Percentiles rank a stretch among this genome's conserved stretches.
Conservation (phyloP, 306 rosid genomes). For the Lathyrus aphaca region DNA sequence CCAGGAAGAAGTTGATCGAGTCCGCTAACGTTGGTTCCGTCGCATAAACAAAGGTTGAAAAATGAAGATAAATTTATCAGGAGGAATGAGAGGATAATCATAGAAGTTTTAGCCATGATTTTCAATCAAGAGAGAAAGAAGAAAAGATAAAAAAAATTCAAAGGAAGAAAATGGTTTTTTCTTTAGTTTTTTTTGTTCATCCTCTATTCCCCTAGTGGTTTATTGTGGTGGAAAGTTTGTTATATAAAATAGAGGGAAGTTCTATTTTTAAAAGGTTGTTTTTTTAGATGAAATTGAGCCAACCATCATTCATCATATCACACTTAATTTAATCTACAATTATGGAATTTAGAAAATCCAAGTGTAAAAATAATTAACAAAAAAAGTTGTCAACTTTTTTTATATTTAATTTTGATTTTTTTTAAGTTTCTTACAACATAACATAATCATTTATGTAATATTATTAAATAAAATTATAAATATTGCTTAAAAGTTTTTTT, state of each 20-base stretch:
- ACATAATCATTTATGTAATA: too few species aligned
- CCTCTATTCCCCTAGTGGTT: conserved; percentile 9
- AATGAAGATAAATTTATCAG: conserved; percentile 27
- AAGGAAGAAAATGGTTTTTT: not conserved
- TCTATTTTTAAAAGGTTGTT: conserved; percentile 45
- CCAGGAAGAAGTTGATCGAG: conserved; percentile 11
- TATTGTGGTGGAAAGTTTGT: conserved; percentile 18
- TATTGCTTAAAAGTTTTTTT: too few species aligned
- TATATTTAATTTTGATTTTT: too few species aligned
- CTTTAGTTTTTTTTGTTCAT: not conserved
- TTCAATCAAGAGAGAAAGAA: not conserved
- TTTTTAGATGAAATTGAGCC: conserved; percentile 33
- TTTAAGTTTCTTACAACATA: too few species aligned
- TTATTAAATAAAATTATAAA: too few species aligned
- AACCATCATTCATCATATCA: not conserved
- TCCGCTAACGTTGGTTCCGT: not conserved
- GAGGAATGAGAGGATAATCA: conserved; percentile 12
- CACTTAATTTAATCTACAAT: too few species aligned
- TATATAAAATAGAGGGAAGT: conserved; percentile 28
- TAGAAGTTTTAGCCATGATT: conserved; percentile 35
- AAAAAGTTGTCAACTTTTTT: too few species aligned
- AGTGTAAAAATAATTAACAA: too few species aligned
- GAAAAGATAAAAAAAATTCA: not conserved
- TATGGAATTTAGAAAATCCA: too few species aligned
- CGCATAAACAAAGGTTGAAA: conserved; percentile 19